These are phyloP conservation scores for Xerocomellus amylosporus DNA, from an alignment of 768 basidiomycete genomes.

Conservation along the genomic window DNA sequence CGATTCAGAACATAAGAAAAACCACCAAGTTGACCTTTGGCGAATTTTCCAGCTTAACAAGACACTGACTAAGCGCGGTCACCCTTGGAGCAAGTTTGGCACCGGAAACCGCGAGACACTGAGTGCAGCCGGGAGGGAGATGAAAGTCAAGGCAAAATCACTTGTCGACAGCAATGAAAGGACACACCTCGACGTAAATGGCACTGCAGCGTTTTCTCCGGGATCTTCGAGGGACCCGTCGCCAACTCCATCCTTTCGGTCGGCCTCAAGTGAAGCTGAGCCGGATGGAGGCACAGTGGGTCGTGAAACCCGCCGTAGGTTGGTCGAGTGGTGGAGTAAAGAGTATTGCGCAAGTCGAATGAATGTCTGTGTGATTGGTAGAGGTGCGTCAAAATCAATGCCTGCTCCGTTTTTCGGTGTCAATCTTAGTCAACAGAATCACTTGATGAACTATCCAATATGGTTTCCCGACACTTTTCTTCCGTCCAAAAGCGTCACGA, in stretches of 20 bases:
- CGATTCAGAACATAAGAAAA: conserved; percentile 96
- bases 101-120: conserved; percentile 79
- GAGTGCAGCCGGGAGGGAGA: conserved; percentile 55
- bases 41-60: conserved; percentile 96
- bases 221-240: conserved; percentile 56
- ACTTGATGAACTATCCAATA: conserved; percentile 63
- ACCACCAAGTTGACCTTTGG: conserved; percentile 87
- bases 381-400: conserved; percentile 44
- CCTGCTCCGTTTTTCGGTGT: neutral
- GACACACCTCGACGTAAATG: conserved; percentile 16
- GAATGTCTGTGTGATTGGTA: conserved; percentile 76
- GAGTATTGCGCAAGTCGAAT: conserved; percentile 84
- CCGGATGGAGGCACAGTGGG: conserved; percentile 77
- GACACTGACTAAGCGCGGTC: conserved; percentile 71
- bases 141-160: conserved; percentile 50
- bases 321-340: conserved; percentile 81
- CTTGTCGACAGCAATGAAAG: conserved; percentile 25
- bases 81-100: conserved; percentile 91
- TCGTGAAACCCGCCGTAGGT: conserved; percentile 70
- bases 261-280: conserved; percentile 55
- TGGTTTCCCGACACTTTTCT: conserved; percentile 67
- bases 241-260: conserved; percentile 55
- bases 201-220: conserved; percentile 40
- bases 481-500: conserved; percentile 63
- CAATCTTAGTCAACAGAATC: conserved; percentile 49